Conservation (phyloP, 2,329 filamentous ascomycete species). For the Penicillium sp. region DNA sequence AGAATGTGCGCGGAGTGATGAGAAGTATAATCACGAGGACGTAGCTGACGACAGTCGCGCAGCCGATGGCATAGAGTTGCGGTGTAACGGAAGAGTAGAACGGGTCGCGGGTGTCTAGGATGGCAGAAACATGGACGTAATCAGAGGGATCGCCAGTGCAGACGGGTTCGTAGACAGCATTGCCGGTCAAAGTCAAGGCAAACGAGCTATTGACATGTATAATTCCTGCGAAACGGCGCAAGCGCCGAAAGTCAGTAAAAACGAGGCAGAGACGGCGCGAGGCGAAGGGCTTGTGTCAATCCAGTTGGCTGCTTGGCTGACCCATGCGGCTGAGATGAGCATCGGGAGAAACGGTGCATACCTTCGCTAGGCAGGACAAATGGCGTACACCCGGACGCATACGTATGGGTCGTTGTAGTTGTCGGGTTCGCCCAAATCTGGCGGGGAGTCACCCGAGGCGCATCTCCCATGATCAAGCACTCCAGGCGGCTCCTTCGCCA, state of each 20-base stretch:
- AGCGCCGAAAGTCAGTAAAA: constrained; percentile 4
- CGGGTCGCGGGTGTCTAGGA: constrained; percentile 74
- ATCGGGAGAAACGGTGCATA: constrained; percentile 26
- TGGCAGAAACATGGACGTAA: constrained; percentile 46
- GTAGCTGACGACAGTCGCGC: constrained; percentile 87
- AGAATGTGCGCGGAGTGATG: constrained; percentile 91
- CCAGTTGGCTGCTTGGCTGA: too few species aligned
- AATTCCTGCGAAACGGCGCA: constrained; percentile 33
- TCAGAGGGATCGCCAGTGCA: constrained; percentile 47
- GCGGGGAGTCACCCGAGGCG: constrained; percentile 37
- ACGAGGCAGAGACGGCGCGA: background rate
- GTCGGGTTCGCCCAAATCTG: constrained; percentile 46
- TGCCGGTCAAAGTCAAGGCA: constrained; percentile 48
- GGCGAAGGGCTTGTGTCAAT: background rate
- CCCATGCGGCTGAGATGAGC: background rate
- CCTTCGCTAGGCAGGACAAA: constrained; percentile 64
- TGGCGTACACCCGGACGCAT: constrained; percentile 59
- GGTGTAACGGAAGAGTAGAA: constrained; percentile 95
- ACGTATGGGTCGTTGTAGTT: constrained; percentile 38
- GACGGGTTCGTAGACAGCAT: constrained; percentile 53
- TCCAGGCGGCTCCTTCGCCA: constrained; percentile 15
- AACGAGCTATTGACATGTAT: constrained; percentile 46
- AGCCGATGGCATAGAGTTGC: constrained; percentile 88
- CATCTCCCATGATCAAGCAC: constrained; percentile 37
- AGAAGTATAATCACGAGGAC: constrained; percentile 91